These are phyloP conservation scores for Phlegmacium glaucopus DNA, from an alignment of 768 basidiomycete genomes.

Conservation along the genomic window DNA sequence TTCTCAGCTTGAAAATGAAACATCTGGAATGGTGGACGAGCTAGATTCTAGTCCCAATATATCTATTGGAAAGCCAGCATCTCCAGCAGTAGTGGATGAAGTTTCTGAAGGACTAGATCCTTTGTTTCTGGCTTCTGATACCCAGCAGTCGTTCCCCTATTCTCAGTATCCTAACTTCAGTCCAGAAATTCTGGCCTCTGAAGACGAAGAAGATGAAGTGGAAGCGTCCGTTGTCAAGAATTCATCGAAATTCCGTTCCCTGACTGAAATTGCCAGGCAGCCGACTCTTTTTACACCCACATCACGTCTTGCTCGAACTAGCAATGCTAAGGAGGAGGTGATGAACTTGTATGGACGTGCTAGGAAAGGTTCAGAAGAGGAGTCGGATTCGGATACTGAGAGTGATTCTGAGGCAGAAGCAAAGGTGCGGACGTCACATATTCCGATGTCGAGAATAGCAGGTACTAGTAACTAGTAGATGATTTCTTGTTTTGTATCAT, in stretches of 20 bases:
- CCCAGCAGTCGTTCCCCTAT: slow-evolving; percentile 52
- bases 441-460: slow-evolving; percentile 56
- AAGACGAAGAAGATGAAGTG: slow-evolving; percentile 38
- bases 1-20: slow-evolving; percentile 15
- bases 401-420: slow-evolving; percentile 44
- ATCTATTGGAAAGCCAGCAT: slow-evolving; percentile 1
- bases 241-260: slow-evolving; percentile 27
- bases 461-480: slow-evolving; percentile 28
- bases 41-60: slow-evolving; percentile 21
- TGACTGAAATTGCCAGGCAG: slow-evolving; percentile 54
- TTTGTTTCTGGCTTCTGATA: slow-evolving; percentile 50
- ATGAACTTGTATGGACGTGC: slow-evolving; percentile 36
- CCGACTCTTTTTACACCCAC: slow-evolving; percentile 28
- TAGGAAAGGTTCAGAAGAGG: slow-evolving; percentile 27
- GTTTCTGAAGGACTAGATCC: slow-evolving; percentile 20
- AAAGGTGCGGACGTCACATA: slow-evolving; percentile 44
- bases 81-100: slow-evolving; percentile 1
- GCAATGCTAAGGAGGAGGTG: slow-evolving; percentile 22
- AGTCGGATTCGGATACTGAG: slow-evolving; percentile 39
- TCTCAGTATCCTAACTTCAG: slow-evolving; percentile 38
- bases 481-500: no score
- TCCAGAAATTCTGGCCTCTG: slow-evolving; percentile 9
- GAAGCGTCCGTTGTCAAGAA: slow-evolving; percentile 26
- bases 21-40: slow-evolving; percentile 26
- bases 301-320: slow-evolving; percentile 25